These are phyloP conservation scores for Rhizopus sp. DNA, from an alignment of 371 early-diverging fungal genomes.

Conservation along the genomic window DNA sequence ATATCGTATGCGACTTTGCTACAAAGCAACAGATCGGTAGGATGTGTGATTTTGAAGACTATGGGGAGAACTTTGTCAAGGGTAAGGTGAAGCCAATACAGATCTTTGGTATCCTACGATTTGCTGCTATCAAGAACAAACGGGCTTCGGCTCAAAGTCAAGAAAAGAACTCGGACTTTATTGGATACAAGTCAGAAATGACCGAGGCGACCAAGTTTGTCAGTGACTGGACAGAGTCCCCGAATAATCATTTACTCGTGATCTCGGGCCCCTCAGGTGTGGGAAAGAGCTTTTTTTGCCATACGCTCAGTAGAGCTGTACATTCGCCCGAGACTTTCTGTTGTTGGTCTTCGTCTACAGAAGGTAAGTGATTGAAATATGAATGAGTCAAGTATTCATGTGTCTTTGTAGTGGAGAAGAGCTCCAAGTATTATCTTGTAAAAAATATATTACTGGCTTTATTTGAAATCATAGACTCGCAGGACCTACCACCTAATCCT, in stretches of 20 bases:
- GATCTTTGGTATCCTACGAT: slow-evolving; percentile 52
- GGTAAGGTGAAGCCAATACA: slow-evolving; percentile 57
- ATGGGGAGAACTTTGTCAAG: slow-evolving; percentile 61
- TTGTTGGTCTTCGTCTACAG: slow-evolving; percentile 54
- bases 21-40: slow-evolving; percentile 54
- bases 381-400: background rate
- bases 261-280: slow-evolving; percentile 50
- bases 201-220: slow-evolving; percentile 39
- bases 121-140: slow-evolving; percentile 46
- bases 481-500: slow-evolving; percentile 28
- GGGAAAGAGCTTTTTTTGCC: slow-evolving; percentile 52
- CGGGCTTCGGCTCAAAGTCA: slow-evolving; percentile 35
- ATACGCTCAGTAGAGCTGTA: slow-evolving; percentile 22
- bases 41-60: slow-evolving; percentile 58
- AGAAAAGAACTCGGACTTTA: slow-evolving; percentile 41
- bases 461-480: slow-evolving; percentile 52
- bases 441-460: slow-evolving; percentile 50
- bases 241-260: slow-evolving; percentile 38
- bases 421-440: slow-evolving; percentile 54
- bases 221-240: slow-evolving; percentile 47
- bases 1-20: slow-evolving; percentile 55
- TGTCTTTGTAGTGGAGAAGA: slow-evolving; percentile 51
- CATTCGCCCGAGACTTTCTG: slow-evolving; percentile 16
- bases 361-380: slow-evolving; percentile 33
- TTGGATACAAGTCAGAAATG: slow-evolving; percentile 58